These are phyloP conservation scores for Fusarium xylarioides DNA, from an alignment of 2,329 filamentous ascomycete genomes.

Conservation along the genomic window DNA sequence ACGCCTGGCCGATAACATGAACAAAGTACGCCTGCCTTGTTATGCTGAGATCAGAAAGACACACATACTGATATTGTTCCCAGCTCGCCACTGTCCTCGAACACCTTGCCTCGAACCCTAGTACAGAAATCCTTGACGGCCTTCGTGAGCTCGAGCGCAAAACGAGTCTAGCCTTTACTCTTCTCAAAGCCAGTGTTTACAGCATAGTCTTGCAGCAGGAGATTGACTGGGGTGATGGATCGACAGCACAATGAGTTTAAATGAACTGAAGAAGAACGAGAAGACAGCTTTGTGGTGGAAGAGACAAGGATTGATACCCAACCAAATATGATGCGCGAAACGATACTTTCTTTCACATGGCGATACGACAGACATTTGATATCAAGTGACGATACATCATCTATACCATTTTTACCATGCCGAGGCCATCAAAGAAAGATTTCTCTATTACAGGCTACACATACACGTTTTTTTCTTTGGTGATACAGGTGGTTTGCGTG, in stretches of 20 bases:
- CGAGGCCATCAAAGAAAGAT: constrained; percentile 5
- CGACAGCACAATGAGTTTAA: constrained; percentile 43
- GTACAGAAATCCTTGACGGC: constrained; percentile 85
- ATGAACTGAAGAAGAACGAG: background rate
- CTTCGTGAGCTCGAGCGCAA: constrained; percentile 91
- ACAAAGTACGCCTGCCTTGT: constrained; percentile 67
- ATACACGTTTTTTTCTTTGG: constrained; percentile 34
- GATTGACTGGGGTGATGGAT: constrained; percentile 75
- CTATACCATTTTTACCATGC: constrained; percentile 14
- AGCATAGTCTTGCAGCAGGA: constrained; percentile 98
- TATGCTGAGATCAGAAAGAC: background rate
- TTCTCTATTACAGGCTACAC: constrained; percentile 39
- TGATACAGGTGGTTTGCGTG: constrained; percentile 34
- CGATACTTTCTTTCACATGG: background rate
- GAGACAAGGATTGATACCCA: constrained; percentile 33
- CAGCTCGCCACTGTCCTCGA: constrained; percentile 69
- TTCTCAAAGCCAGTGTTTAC: constrained; percentile 98
- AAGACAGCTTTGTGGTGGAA: background rate
- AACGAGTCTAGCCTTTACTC: constrained; percentile 91
- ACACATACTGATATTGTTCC: background rate
- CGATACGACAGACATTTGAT: constrained; percentile 10
- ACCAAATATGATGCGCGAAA: constrained; percentile 28
- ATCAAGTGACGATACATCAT: constrained; percentile 26
- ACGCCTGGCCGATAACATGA: constrained; percentile 87
- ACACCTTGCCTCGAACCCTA: constrained; percentile 73